Base-by-base conservation (phyloP, 257 asterid species). In the Salvia hispanica region DNA sequence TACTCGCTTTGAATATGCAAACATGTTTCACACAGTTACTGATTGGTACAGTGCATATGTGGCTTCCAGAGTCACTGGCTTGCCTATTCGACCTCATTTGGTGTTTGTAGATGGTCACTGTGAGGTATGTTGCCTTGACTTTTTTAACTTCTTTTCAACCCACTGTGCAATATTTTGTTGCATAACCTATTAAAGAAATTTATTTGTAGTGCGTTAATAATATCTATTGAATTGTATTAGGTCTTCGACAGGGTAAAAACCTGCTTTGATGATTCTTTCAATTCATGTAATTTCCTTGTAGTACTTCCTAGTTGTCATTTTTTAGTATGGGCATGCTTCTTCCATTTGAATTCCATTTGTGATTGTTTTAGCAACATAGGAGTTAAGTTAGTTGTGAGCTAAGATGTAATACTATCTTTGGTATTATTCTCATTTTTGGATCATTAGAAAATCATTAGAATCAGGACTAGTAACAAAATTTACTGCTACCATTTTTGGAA, bases 1-100 rank as follows among this genome's bases (percentile, higher is more conserved):
- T 15, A 94, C 96, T 16, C 95, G 99, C 7, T 94, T 87, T 36
- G 99, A 94, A 75, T 94, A 94, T 57, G 99, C 99, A 53, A 94
- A 94, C 78, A 43, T 94, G 75, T 94, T 91, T 75, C 99, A 94
- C 87, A 94, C 99, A 9, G 68, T 88, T 64, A 94, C 99, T 14
- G 99, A 94, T 76, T 94, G 97, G 97, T 94, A 94, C 74, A 91
- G 97, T 67, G 82, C 97, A n/a, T 94, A 94, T 33, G 88, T 82
- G 52, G 82, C 99, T 58, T 87, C 99, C 33, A 75, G 96, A 72
- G 99, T 94, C 72, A 87, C 90, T 51, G 99, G 96, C 72, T 76
- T 94, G 85, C 95, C 96, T 36, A 78, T 73, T 68, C 92, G 99
- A 46, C 99, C 99, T 42, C 95, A 82, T 78, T 73, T 94, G 84